phyloP scores from a whole-genome alignment of 768 basidiomycete genomes.

The Termitomyces sp. region DNA sequence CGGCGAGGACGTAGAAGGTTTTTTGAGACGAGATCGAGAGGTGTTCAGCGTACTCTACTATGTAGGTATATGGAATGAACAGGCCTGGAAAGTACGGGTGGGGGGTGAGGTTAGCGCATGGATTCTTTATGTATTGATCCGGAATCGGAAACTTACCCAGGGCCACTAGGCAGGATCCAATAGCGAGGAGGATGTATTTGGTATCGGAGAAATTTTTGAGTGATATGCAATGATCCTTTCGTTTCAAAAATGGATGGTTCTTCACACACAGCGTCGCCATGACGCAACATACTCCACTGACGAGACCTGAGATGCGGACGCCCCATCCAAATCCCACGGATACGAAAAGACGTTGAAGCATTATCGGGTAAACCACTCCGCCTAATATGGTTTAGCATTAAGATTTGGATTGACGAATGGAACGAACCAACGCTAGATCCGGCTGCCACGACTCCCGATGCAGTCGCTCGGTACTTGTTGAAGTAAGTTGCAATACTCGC shows the following conservation, averaged over 20 bases:
- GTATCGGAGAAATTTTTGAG: conserved; percentile 39
- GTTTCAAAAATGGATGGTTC: conserved; percentile 23
- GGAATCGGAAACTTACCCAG: conserved; percentile 38
- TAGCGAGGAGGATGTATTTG: conserved; percentile 46
- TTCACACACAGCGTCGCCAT: conserved; percentile 44
- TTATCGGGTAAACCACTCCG: conserved; percentile 64
- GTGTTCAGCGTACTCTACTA: conserved; percentile 52
- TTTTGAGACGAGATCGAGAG: conserved; percentile 30
- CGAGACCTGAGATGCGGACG: conserved; percentile 50
- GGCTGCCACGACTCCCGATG: conserved; percentile 63
- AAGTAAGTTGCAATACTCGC: conserved; percentile 66
- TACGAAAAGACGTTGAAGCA: conserved; percentile 53
- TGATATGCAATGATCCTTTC: conserved; percentile 20
- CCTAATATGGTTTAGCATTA: conserved; percentile 30
- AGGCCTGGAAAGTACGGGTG: conserved; percentile 36
- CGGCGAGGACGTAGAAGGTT: conserved; percentile 54
- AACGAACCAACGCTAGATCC: conserved; percentile 58
- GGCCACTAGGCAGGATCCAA: conserved; percentile 54
- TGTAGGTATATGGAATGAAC: conserved; percentile 70
- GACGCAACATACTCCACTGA: conserved; percentile 42
- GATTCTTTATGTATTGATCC: neutral
- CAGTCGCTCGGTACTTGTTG: conserved; percentile 58
- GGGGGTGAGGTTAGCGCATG: neutral
- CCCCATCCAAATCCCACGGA: conserved; percentile 58
- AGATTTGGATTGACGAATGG: neutral